Percentiles rank a stretch among this genome's conserved stretches.
phyloP scores from a whole-genome alignment of 345 rosid species.

The Punica granatum region DNA sequence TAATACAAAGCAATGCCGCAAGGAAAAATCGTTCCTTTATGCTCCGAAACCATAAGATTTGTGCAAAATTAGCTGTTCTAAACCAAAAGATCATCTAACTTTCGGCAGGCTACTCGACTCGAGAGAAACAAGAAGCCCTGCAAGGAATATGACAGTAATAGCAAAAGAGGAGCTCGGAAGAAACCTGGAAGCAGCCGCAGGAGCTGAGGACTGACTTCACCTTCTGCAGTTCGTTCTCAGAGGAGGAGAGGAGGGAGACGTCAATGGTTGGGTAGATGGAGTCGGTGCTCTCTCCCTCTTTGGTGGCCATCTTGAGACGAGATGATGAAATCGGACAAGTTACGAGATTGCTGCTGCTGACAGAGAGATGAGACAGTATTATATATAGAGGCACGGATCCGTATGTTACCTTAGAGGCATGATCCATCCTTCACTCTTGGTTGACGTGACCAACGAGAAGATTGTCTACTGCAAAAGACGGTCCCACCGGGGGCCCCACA shows the following conservation, averaged over 20 bases:
- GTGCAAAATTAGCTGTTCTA: background rate
- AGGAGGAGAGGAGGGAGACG: constrained; percentile 11
- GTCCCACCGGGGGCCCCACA: too few relatives aligned
- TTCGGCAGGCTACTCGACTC: background rate
- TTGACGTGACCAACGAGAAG: too few relatives aligned
- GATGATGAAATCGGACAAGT: background rate
- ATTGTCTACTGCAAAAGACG: too few relatives aligned
- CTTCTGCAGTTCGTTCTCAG: constrained; percentile 16
- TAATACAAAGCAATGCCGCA: background rate
- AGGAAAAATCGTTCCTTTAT: background rate
- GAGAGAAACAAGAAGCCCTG: background rate
- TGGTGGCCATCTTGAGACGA: background rate
- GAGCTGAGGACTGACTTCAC: constrained; percentile 30
- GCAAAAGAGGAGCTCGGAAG: background rate
- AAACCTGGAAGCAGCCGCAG: constrained; percentile 44
- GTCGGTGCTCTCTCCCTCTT: background rate
- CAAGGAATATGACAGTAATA: background rate
- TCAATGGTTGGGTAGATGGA: constrained; percentile 23
- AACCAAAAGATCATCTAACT: background rate
- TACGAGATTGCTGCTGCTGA: too few relatives aligned
- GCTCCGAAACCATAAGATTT: background rate
- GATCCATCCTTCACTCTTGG: too few relatives aligned
- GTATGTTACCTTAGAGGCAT: too few relatives aligned
- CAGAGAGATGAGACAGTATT: too few relatives aligned
- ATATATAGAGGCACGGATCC: too few relatives aligned